These are phyloP conservation scores for Floccularia luteovirens DNA, from an alignment of 768 basidiomycete genomes.

Conservation along the genomic window DNA sequence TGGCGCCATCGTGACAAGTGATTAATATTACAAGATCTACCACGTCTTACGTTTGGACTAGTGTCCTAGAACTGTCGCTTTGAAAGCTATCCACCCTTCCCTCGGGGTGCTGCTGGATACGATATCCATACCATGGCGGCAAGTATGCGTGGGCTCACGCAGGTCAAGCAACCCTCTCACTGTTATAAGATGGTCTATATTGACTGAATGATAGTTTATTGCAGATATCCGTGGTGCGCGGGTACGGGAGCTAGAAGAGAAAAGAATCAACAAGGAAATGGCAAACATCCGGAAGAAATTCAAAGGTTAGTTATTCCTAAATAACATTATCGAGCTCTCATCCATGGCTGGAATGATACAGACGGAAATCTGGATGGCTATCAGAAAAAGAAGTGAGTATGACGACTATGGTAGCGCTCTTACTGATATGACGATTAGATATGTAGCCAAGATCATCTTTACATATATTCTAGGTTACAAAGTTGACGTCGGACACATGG, in stretches of 20 bases:
- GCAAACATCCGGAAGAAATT: slow-evolving; percentile 99
- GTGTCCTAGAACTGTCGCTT: no score
- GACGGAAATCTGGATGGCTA: slow-evolving; percentile 86
- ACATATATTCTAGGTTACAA: slow-evolving; percentile 99
- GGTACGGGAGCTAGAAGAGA: slow-evolving; percentile 96
- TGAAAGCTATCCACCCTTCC: no score
- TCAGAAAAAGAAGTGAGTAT: slow-evolving; percentile 82
- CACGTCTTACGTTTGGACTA: no score
- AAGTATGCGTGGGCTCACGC: slow-evolving; percentile 87
- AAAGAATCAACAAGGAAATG: slow-evolving; percentile 99
- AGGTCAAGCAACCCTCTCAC: slow-evolving; percentile 37
- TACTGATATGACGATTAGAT: slow-evolving; percentile 38
- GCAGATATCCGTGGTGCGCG: slow-evolving; percentile 97
- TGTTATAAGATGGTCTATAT: background rate
- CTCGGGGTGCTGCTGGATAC: no score
- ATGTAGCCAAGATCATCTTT: slow-evolving; percentile 98
- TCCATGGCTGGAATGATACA: slow-evolving; percentile 20
- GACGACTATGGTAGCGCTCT: background rate
- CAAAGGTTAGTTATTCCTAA: slow-evolving; percentile 58
- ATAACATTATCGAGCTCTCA: slow-evolving; percentile 3
- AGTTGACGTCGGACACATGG: slow-evolving; percentile 98
- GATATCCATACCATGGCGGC: slow-evolving; percentile 77
- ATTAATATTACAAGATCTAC: no score
- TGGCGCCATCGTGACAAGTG: no score
- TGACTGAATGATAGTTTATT: slow-evolving; percentile 64